phyloP scores from a whole-genome alignment of 306 rosid species.

The Quercus suber region DNA sequence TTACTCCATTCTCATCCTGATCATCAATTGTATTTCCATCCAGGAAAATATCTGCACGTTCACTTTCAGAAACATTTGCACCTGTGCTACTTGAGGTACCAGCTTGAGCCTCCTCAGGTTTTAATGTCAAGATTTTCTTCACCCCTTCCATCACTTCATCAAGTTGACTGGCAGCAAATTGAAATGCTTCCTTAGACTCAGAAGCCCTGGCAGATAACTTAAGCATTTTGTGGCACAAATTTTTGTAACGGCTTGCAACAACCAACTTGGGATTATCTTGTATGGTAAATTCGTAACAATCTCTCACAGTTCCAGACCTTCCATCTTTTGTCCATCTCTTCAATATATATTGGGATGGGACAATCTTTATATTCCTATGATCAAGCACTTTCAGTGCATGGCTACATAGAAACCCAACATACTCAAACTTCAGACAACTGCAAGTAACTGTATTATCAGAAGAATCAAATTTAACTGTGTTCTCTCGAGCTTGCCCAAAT shows the following conservation, averaged over 20 bases:
- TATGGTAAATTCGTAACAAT: conserved; percentile 18
- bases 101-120: conserved; percentile 41
- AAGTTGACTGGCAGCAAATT: conserved; percentile 41
- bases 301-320: conserved; percentile 39
- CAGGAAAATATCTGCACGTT: conserved; percentile 34
- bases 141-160: conserved; percentile 62
- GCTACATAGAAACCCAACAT: conserved; percentile 60
- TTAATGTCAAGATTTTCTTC: conserved; percentile 46
- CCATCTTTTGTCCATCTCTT: conserved; percentile 64
- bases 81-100: conserved; percentile 35
- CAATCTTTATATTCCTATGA: conserved; percentile 53
- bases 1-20: conserved; percentile 34
- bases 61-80: conserved; percentile 48
- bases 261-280: conserved; percentile 39
- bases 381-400: conserved; percentile 70
- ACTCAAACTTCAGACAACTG: conserved; percentile 59
- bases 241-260: conserved; percentile 52
- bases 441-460: conserved; percentile 47
- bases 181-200: conserved; percentile 56
- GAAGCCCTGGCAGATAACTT: conserved; percentile 59
- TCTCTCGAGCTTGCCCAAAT: conserved; percentile 46
- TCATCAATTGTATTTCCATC: conserved; percentile 41
- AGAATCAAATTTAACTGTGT: conserved; percentile 43
- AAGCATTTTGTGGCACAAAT: conserved; percentile 44
- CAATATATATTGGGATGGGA: conserved; percentile 49